phyloP scores from a whole-genome alignment of 106 monocot species.

The Triglochin maritima region DNA sequence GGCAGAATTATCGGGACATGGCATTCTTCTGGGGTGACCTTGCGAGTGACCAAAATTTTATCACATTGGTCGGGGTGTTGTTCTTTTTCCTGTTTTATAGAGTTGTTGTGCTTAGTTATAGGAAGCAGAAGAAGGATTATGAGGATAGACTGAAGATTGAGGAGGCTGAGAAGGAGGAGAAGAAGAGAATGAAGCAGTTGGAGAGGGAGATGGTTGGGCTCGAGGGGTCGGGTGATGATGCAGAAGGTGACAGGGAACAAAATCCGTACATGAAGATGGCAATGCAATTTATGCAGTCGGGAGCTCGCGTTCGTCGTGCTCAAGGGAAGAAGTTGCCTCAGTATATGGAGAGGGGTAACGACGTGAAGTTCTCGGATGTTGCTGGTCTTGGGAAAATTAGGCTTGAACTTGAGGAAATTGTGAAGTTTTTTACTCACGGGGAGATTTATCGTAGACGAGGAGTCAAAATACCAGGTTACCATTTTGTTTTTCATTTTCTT shows the following conservation, averaged over 20 bases:
- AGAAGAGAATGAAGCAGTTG: conserved; percentile 61
- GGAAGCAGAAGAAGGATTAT: conserved; percentile 75
- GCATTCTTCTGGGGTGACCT: conserved; percentile 46
- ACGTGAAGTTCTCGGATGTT: conserved; percentile 75
- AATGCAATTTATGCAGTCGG: conserved; percentile 72
- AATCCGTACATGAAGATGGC: conserved; percentile 77
- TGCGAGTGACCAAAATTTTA: conserved; percentile 49
- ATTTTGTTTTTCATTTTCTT: not conserved
- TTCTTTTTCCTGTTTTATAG: conserved; percentile 62
- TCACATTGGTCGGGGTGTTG: conserved; percentile 43
- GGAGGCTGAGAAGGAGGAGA: conserved; percentile 70
- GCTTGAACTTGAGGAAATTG: conserved; percentile 84
- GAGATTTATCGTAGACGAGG: conserved; percentile 81
- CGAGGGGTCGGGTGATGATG: conserved; percentile 39
- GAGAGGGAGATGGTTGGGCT: conserved; percentile 67
- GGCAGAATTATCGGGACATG: conserved; percentile 52
- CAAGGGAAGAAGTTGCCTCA: conserved; percentile 47
- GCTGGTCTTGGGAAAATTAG: conserved; percentile 89
- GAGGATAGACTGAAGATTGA: conserved; percentile 84
- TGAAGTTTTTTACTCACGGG: conserved; percentile 76
- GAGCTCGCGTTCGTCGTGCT: conserved; percentile 58
- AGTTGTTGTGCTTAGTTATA: conserved; percentile 66
- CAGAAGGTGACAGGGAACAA: conserved; percentile 28
- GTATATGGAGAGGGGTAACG: conserved; percentile 66
- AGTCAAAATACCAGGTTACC: conserved; percentile 73